Base-by-base conservation (phyloP, 495 filamentous ascomycete genomes). In the Schizothecium vesticola region DNA sequence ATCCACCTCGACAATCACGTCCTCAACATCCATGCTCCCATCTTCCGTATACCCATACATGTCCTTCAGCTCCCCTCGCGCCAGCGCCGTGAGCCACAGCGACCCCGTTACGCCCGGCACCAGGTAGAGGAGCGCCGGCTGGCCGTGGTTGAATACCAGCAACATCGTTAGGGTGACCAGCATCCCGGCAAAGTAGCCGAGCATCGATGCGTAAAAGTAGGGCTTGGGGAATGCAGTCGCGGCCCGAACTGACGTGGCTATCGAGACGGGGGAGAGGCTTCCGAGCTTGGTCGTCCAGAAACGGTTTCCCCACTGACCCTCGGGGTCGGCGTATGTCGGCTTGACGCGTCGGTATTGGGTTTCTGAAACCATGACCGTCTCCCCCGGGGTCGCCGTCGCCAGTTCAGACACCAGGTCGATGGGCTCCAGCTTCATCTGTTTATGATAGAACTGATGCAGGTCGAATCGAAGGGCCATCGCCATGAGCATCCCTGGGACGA, bases 401-500 rank as follows among this genome's bases (percentile, higher is more conserved):
- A 75, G 23, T 55, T 78, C 63, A 23, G 71, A 73, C 59, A 79
- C 60, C 22, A 81, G 69, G 60, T 80, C 74, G 59, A 78, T 73
- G 13, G 77, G 74, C 61, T 79, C 73, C 12, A 76, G 71, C 56
- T 74, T 77, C 55, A 72, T 77, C 61, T 81, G 73, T 4, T 80
- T 80, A 36, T 90, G 80, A 74, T 97, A 97, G 78, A 89, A 89
- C 43, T 91, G 83, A 76, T 90, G 96, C 1, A 96, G 84, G 77
- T 99, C 95, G 75, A 95, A 97, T 24, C 95, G 90, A 24, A 99
- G 83, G 1, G 94, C 91, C 55, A 97, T 81, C 0, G 87, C 92
- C 62, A 97, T 89, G 82, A 98, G 90, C 73, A 99, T 91, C 5
- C 95, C 95, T 0, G 95, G 95, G n/a, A 99, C 81, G 12, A 97